Base-by-base conservation (phyloP, 768 basidiomycete genomes). In the Clitopilus hobsonii region DNA sequence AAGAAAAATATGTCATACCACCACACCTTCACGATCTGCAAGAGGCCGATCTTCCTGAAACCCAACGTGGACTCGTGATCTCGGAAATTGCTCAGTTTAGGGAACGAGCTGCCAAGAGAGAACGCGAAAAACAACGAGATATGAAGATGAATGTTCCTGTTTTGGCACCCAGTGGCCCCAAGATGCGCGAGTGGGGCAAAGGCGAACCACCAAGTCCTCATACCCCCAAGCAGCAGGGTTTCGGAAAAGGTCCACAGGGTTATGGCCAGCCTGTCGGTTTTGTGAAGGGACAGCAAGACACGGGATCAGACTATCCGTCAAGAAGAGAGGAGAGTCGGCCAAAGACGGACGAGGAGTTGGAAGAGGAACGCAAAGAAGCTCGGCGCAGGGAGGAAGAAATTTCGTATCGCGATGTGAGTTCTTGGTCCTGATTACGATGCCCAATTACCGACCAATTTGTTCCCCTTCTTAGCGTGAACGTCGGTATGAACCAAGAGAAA, bases 1-100 rank as follows among this genome's bases (percentile, higher is more conserved):
- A 89, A 65, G 89, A 93, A 71, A 86, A 88, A 80, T 91, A 91
- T 67, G 80, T 91, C 58, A 92, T 97, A 38, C 94, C 94, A 23
- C 91, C 92, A n/a, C 97, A 99, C 72, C 80, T 98, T 18, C 92
- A 93, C 71, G 97, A 98, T 71, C 79, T 99, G 38, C 90, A 94
- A 66, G 94, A 97, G 73, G 91, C 94, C 52, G 97, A 99, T 66
- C 82, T 99, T 38, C 96, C 97, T 22, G 97, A 99, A 73, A 91
- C 91, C 0, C 84, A 82, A 58, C 88, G 96, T 29, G 93, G 90
- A 5, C 86, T 94, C 53, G 94, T 98, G 57, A 91, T 98, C 58
- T 92, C 91, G 26, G 94, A 98, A 67, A 99, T 99, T 57, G 94
- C 94, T 0, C 88, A 93, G 62, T 99, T 99, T 71, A 84, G 97